phyloP scores from a whole-genome alignment of 2,329 filamentous ascomycete species.

The Aureobasidium sp. region DNA sequence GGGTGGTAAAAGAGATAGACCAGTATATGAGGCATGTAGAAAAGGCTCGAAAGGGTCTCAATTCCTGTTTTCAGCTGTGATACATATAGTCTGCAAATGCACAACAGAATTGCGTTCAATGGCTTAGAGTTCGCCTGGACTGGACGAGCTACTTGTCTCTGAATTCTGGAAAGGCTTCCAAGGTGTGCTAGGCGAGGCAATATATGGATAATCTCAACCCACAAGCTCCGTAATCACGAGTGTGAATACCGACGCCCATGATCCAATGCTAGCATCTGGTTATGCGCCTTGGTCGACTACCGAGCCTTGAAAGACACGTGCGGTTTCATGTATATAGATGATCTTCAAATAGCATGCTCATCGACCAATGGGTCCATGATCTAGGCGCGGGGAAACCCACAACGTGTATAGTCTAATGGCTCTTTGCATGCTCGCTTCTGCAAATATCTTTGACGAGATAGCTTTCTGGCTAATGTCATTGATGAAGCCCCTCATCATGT shows the following conservation, averaged over 20 bases:
- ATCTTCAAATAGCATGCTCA: neutral
- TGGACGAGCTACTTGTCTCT: too few relatives aligned
- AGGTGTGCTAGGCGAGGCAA: too few relatives aligned
- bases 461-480: neutral
- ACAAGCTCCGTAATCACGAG: neutral
- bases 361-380: neutral
- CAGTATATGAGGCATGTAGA: neutral
- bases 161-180: too few relatives aligned
- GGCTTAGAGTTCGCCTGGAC: too few relatives aligned
- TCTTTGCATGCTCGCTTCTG: neutral
- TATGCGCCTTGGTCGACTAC: neutral
- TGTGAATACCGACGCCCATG: neutral
- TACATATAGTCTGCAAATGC: too few relatives aligned
- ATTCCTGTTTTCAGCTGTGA: too few relatives aligned
- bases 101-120: too few relatives aligned
- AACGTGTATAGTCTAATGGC: neutral
- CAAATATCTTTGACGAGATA: neutral
- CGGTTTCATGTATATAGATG: neutral
- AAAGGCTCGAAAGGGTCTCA: too few relatives aligned
- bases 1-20: constrained; percentile 1
- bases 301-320: neutral
- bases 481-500: neutral
- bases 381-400: neutral
- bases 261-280: neutral
- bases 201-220: too few relatives aligned